These are phyloP conservation scores for Phytophthora foliorum DNA, from an alignment of 352 stramenopile species.

Conservation along the genomic window DNA sequence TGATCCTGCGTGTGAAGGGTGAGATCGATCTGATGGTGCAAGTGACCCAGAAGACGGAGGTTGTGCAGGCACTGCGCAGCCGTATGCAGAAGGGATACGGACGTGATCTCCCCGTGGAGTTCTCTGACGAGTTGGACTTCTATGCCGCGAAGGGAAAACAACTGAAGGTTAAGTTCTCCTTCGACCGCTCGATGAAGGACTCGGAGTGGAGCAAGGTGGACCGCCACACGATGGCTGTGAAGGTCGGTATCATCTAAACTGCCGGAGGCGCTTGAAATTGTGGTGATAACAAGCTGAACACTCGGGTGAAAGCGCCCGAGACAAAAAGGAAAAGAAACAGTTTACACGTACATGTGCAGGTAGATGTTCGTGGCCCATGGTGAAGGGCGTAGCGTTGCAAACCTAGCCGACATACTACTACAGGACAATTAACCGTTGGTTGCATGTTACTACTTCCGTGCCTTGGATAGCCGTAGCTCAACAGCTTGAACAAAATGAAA, in stretches of 20 bases:
- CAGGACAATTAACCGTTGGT: conserved; percentile 23
- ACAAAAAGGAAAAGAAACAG: conserved; percentile 28
- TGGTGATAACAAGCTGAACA: conserved; percentile 14
- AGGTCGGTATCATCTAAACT: conserved; percentile 76
- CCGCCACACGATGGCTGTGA: conserved; percentile 78
- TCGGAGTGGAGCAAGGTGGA: conserved; percentile 74
- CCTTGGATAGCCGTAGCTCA: too few relatives aligned
- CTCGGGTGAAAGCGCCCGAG: conserved; percentile 15
- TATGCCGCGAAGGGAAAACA: conserved; percentile 76
- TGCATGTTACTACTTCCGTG: conserved; percentile 17
- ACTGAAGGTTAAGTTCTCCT: conserved; percentile 76
- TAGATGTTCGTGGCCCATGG: conserved; percentile 12
- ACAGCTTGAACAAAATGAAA: too few relatives aligned
- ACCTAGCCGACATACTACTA: conserved; percentile 23
- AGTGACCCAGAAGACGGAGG: conserved; percentile 83
- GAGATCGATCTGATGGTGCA: conserved; percentile 80
- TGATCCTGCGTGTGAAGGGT: conserved; percentile 80
- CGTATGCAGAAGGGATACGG: conserved; percentile 65
- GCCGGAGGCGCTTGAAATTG: background rate
- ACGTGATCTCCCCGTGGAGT: conserved; percentile 71
- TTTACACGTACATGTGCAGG: conserved; percentile 34
- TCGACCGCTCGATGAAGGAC: conserved; percentile 69
- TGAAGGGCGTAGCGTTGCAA: conserved; percentile 16
- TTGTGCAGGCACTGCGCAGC: conserved; percentile 78
- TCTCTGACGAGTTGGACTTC: conserved; percentile 77